A percentile compares a stretch with the other conserved stretches of the same genome.
These are phyloP conservation scores for Dalechampia spathulata DNA, from an alignment of 441 rosid species.

Conservation along the genomic window DNA sequence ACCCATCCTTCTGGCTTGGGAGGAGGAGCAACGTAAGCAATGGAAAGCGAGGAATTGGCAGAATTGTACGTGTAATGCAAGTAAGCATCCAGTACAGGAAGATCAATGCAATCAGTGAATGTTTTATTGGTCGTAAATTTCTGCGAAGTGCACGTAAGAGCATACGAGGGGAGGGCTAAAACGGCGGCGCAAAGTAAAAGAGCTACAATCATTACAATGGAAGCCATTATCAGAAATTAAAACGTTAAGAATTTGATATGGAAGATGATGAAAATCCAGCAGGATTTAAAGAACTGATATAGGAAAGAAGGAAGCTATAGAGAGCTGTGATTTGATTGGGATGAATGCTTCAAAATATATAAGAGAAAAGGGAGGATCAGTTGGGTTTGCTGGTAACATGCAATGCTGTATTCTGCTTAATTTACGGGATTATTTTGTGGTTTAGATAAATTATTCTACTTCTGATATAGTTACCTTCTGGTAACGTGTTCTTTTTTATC, in stretches of 20 bases:
- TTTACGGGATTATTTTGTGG: conserved; percentile 1
- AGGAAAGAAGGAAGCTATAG: background rate
- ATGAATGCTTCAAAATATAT: background rate
- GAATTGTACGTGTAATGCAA: conserved; percentile 57
- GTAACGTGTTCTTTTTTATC: background rate
- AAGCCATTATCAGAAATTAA: too few relatives aligned
- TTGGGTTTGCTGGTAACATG: background rate
- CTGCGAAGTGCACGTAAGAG: conserved; percentile 41
- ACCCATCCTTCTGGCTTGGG: conserved; percentile 44
- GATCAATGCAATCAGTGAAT: conserved; percentile 36
- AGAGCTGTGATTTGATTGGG: background rate
- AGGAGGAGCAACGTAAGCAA: conserved; percentile 51
- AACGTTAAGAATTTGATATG: too few relatives aligned
- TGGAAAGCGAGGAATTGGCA: conserved; percentile 51
- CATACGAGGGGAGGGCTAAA: conserved; percentile 29
- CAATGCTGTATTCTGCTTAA: background rate
- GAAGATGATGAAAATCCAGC: too few relatives aligned
- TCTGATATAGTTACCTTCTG: background rate
- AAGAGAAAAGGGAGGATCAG: background rate
- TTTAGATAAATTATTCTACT: background rate
- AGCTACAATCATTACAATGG: background rate
- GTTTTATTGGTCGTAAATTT: conserved; percentile 17
- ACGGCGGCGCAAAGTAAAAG: conserved; percentile 1
- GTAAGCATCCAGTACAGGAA: conserved; percentile 35
- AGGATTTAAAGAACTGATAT: too few relatives aligned